A percentile compares a stretch with the other conserved stretches of the same genome.
Conservation (phyloP, 2,329 filamentous ascomycete species). For the Kalmusia sp. region DNA sequence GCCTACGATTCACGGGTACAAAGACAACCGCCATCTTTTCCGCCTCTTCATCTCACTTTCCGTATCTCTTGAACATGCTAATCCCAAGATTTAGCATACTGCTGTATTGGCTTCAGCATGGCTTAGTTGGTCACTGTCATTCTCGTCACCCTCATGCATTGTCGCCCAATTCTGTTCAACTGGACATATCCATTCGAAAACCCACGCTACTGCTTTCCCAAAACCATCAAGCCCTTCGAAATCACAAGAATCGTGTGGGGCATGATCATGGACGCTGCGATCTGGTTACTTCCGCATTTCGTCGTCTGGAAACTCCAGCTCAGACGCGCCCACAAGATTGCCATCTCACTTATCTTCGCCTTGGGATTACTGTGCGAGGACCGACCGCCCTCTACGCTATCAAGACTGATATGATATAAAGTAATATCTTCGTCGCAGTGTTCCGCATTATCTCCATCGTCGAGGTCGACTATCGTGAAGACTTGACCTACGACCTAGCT, state of each 20-base stretch:
- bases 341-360: conserved; percentile 31
- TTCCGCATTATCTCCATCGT: conserved; percentile 18
- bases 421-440: conserved; percentile 25
- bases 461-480: conserved; percentile 9
- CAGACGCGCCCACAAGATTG: conserved; percentile 28
- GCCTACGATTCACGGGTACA: conserved; percentile 30
- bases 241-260: conserved; percentile 18
- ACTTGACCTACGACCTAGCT: conserved; percentile 25
- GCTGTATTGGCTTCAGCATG: conserved; percentile 19
- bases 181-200: conserved; percentile 25
- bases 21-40: background rate
- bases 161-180: conserved; percentile 30
- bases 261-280: conserved; percentile 26
- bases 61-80: conserved; percentile 12
- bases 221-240: conserved; percentile 12
- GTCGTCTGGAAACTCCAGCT: conserved; percentile 34
- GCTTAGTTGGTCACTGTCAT: conserved; percentile 16
- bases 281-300: conserved; percentile 32
- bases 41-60: background rate
- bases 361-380: conserved; percentile 28
- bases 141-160: conserved; percentile 22
- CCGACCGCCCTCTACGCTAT: background rate
- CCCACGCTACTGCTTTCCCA: conserved; percentile 23
- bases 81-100: conserved; percentile 27
- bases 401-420: conserved; percentile 16